These are phyloP conservation scores for Termitomyces sp. DNA, from an alignment of 768 basidiomycete genomes.

Conservation along the genomic window DNA sequence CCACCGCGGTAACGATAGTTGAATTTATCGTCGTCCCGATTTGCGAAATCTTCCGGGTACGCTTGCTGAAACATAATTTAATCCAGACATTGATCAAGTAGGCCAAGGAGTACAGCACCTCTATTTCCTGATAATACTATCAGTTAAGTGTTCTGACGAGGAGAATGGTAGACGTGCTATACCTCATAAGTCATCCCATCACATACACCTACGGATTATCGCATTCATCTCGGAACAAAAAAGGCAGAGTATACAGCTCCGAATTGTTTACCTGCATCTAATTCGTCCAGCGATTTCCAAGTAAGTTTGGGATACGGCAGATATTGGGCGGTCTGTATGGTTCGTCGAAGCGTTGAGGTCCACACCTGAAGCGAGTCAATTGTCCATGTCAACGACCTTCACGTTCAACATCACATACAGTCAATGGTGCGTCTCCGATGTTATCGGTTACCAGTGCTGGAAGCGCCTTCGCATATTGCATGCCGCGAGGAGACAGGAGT, in stretches of 20 bases:
- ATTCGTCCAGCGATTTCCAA: conserved; percentile 98
- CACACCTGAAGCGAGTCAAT: conserved; percentile 61
- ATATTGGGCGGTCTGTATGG: conserved; percentile 82
- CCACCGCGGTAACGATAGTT: conserved; percentile 98
- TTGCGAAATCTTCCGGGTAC: conserved; percentile 98
- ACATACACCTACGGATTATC: conserved; percentile 66
- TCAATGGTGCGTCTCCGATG: conserved; percentile 84
- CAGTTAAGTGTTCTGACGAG: neutral
- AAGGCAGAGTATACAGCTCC: neutral
- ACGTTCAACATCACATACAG: conserved; percentile 43
- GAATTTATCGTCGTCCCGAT: conserved; percentile 98
- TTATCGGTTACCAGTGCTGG: conserved; percentile 87
- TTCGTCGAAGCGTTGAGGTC: conserved; percentile 96
- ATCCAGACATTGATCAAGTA: neutral
- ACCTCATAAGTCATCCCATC: conserved; percentile 98
- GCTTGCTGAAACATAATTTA: conserved; percentile 54
- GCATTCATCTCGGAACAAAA: neutral
- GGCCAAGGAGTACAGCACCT: conserved; percentile 43
- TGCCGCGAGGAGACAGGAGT: conserved; percentile 75
- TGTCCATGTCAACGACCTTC: neutral
- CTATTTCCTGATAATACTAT: conserved; percentile 63
- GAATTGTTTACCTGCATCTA: conserved; percentile 74
- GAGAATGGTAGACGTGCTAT: neutral
- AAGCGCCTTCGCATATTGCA: conserved; percentile 81
- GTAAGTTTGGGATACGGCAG: conserved; percentile 90